Evolutionary conservation across 805 yeast genomes (phyloP).

Genomic region (Saccharomycopsis lassenensis): DNA sequence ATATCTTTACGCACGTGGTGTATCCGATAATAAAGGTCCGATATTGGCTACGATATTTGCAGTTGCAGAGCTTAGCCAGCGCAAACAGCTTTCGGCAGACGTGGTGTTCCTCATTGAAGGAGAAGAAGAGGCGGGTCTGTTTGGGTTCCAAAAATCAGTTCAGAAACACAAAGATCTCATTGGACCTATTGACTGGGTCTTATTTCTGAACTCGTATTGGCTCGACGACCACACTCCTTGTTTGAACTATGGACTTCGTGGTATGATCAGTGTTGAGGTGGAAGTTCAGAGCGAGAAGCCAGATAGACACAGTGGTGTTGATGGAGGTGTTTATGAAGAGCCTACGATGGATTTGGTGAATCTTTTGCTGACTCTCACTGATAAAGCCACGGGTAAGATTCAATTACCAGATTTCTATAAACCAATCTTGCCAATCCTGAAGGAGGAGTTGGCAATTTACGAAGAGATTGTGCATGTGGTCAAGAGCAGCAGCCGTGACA

Average conservation of each 20-base stretch:
- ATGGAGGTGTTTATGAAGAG: conserved; percentile 84
- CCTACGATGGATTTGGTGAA: conserved; percentile 82
- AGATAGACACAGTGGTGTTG: conserved; percentile 92
- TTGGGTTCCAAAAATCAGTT: conserved; percentile 70
- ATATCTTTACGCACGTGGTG: conserved; percentile 83
- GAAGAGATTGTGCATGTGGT: conserved; percentile 49
- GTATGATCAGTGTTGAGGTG: conserved; percentile 74
- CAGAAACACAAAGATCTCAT: conserved; percentile 41
- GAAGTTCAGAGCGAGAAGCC: conserved; percentile 63
- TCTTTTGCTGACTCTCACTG: conserved; percentile 54
- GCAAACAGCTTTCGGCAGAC: conserved; percentile 48
- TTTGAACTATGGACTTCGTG: conserved; percentile 87
- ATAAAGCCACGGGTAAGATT: conserved; percentile 39
- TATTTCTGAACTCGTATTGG: conserved; percentile 91
- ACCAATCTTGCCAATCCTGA: conserved; percentile 46
- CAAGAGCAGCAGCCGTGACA: conserved; percentile 26
- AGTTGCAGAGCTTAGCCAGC: conserved; percentile 57
- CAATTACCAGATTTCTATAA: conserved; percentile 62
- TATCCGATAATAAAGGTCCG: conserved; percentile 93
- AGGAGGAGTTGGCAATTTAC: conserved; percentile 49
- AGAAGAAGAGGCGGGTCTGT: conserved; percentile 89
- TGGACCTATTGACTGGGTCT: conserved; percentile 83
- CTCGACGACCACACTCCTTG: conserved; percentile 82
- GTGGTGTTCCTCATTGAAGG: conserved; percentile 85
- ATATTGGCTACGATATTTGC: conserved; percentile 77